A percentile compares a stretch with the other conserved stretches of the same genome.
Evolutionary conservation across 2,329 filamentous ascomycete genomes (phyloP).

Genomic region (Mycocentrospora acerina): DNA sequence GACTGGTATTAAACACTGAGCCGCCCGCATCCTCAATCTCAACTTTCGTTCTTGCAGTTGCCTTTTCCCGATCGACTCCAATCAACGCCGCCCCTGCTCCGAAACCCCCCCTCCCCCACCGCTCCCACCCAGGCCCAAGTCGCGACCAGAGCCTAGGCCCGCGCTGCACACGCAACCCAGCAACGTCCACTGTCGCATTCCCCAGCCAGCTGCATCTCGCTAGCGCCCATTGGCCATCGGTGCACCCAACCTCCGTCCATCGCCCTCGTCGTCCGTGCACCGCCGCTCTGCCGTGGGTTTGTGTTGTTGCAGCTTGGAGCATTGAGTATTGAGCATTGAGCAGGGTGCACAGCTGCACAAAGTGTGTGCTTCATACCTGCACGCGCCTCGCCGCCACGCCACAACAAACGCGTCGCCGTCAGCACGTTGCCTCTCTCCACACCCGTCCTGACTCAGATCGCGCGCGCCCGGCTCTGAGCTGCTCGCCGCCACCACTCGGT

Average conservation of each 20-base stretch:
- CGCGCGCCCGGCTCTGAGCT: slow-evolving; percentile 14
- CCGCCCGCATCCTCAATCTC: slow-evolving; percentile 9
- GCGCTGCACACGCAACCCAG: slow-evolving; percentile 7
- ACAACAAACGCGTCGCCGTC: slow-evolving; percentile 30
- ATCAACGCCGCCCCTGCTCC: slow-evolving; percentile 35
- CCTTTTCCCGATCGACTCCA: slow-evolving; percentile 36
- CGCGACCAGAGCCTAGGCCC: slow-evolving; percentile 16
- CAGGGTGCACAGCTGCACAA: slow-evolving; percentile 25
- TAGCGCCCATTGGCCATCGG: slow-evolving; percentile 19
- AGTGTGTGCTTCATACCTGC: slow-evolving; percentile 15
- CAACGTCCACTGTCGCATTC: slow-evolving; percentile 14
- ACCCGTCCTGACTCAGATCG: slow-evolving; percentile 29
- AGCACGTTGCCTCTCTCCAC: slow-evolving; percentile 11
- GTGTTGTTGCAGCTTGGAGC: slow-evolving; percentile 29
- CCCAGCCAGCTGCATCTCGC: slow-evolving; percentile 20
- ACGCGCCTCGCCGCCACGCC: slow-evolving; percentile 18
- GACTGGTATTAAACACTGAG: slow-evolving; percentile 10
- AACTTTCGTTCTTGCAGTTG: slow-evolving; percentile 22
- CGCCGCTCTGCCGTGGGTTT: slow-evolving; percentile 16
- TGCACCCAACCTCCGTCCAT: slow-evolving; percentile 15
- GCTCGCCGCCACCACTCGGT: slow-evolving; percentile 32
- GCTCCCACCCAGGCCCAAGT: slow-evolving; percentile 14
- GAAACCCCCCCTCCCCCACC: slow-evolving; percentile 27
- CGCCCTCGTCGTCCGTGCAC: slow-evolving; percentile 23
- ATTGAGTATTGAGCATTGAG: too few species aligned